Evolutionary conservation across 1,284 basidiomycete species (phyloP).

Genomic region (Malassezia caprae): DNA sequence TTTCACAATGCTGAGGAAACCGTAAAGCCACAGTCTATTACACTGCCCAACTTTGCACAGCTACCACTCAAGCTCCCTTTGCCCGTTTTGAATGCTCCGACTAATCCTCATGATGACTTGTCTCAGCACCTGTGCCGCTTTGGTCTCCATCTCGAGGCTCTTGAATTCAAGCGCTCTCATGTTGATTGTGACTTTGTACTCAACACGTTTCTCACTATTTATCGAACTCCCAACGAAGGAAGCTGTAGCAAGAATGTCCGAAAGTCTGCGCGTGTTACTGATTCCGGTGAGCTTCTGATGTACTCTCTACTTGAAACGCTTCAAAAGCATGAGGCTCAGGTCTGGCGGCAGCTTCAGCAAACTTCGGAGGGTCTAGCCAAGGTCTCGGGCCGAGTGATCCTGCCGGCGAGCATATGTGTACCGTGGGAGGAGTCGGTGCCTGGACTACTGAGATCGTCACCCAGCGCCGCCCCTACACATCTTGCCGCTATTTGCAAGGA

Average conservation of each 20-base stretch:
- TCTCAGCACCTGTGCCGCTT: conserved; percentile 5
- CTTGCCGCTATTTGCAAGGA: conserved; percentile 7
- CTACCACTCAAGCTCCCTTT: conserved; percentile 5
- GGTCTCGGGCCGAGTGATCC: neutral
- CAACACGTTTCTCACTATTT: conserved; percentile 11
- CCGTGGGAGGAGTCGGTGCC: conserved; percentile 4
- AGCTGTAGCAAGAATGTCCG: neutral
- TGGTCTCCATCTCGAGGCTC: conserved; percentile 12
- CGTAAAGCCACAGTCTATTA: neutral
- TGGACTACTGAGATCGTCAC: neutral
- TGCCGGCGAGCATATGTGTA: conserved; percentile 2
- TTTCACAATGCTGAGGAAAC: neutral
- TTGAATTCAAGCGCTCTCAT: conserved; percentile 8
- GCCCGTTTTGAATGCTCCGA: conserved; percentile 4
- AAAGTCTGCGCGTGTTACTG: neutral
- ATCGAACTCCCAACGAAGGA: neutral
- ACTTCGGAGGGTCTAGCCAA: neutral
- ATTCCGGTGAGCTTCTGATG: conserved; percentile 8
- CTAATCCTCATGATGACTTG: conserved; percentile 15
- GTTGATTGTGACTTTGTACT: conserved; percentile 15
- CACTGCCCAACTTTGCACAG: neutral
- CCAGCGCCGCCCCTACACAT: conserved; percentile 8
- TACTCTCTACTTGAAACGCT: conserved; percentile 1
- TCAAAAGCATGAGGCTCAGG: neutral
- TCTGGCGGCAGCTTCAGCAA: conserved; percentile 1